These are phyloP conservation scores for Fagopyrum tataricum DNA, from an alignment of 148 eudicot species.

Conservation along the genomic window DNA sequence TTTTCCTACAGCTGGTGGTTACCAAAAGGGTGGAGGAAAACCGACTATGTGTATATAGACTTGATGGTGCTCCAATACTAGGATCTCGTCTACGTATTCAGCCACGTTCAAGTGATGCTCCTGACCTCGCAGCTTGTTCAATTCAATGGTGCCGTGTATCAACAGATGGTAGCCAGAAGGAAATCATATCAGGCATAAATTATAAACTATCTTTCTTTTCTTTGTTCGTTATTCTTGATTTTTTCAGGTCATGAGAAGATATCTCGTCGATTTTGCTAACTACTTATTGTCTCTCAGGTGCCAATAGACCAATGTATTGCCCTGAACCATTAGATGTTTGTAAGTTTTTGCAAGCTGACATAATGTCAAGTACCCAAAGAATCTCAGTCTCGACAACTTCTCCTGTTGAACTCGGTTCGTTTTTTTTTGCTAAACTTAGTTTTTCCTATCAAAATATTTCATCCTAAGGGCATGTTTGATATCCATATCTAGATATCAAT, in stretches of 20 bases:
- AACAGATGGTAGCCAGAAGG: constrained; percentile 67
- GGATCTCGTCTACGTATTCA: constrained; percentile 73
- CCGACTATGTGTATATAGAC: constrained; percentile 46
- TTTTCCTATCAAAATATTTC: no score
- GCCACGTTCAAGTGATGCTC: constrained; percentile 56
- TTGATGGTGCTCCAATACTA: constrained; percentile 61
- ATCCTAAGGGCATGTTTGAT: no score
- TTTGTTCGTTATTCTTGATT: neutral
- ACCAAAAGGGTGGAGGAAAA: constrained; percentile 80
- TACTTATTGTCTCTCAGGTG: constrained; percentile 34
- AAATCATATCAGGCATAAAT: constrained; percentile 65
- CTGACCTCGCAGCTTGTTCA: constrained; percentile 73
- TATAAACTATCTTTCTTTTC: neutral
- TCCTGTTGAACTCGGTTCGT: constrained; percentile 56
- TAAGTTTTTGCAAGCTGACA: constrained; percentile 72
- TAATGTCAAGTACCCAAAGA: constrained; percentile 54
- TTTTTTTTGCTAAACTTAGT: no score
- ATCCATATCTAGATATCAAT: no score
- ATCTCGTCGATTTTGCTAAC: constrained; percentile 9
- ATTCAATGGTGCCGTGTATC: constrained; percentile 93
- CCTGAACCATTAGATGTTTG: constrained; percentile 96
- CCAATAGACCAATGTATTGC: constrained; percentile 76
- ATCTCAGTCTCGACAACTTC: constrained; percentile 54
- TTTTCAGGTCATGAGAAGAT: neutral
- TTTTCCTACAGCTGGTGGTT: constrained; percentile 55